phyloP scores from a whole-genome alignment of 257 asterid species.

The Osmanthus fragrans region DNA sequence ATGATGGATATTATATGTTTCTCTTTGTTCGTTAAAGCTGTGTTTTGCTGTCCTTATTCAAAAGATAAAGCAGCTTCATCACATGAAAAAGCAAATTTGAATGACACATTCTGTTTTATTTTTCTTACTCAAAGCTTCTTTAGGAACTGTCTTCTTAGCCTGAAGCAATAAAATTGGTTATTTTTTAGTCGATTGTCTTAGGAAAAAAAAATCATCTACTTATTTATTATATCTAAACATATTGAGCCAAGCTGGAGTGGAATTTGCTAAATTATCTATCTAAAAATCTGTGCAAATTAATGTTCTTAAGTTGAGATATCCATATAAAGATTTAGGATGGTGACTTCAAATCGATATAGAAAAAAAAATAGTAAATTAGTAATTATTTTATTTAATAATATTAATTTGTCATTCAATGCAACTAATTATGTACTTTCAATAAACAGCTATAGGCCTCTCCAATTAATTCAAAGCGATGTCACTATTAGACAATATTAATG shows the following conservation, averaged over 20 bases:
- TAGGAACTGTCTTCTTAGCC: neutral
- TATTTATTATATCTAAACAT: too few relatives aligned
- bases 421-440: too few relatives aligned
- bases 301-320: neutral
- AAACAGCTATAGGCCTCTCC: too few relatives aligned
- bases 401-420: too few relatives aligned
- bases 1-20: neutral
- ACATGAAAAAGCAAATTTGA: neutral
- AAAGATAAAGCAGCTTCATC: neutral
- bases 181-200: too few relatives aligned
- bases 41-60: neutral
- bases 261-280: neutral
- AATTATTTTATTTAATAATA: too few relatives aligned
- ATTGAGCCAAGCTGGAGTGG: neutral
- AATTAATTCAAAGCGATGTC: too few relatives aligned
- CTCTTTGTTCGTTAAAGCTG: constrained; percentile 7
- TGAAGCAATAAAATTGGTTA: neutral
- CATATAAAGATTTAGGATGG: constrained; percentile 21
- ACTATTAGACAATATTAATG: too few relatives aligned
- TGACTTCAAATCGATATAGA: constrained; percentile 17
- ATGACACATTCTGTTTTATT: neutral
- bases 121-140: neutral
- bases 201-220: too few relatives aligned
- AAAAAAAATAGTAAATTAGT: too few relatives aligned
- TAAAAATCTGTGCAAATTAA: neutral